Conservation (phyloP, 164 flowering plant species). For the Akebia trifoliata region DNA sequence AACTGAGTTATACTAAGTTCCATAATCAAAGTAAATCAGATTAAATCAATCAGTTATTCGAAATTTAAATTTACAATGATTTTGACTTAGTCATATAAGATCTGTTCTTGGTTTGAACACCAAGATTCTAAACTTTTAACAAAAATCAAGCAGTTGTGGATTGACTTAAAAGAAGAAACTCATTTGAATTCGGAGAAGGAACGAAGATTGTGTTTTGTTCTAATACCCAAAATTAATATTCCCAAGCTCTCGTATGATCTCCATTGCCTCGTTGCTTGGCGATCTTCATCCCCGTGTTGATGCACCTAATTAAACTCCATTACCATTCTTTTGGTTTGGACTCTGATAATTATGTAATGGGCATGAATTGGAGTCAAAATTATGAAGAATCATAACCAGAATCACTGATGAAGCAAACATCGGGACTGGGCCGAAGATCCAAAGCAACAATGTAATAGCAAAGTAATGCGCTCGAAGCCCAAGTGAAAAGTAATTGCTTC, state of each 20-base stretch:
- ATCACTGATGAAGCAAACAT: conserved; percentile 38
- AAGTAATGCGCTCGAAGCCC: conserved; percentile 52
- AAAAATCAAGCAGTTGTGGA: neutral
- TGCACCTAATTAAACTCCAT: too few relatives aligned
- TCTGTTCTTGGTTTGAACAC: too few relatives aligned
- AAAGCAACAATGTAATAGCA: conserved; percentile 34
- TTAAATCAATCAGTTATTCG: too few relatives aligned
- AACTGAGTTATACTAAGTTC: too few relatives aligned
- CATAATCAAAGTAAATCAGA: too few relatives aligned
- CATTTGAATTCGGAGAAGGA: neutral
- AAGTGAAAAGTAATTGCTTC: conserved; percentile 38
- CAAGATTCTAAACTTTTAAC: neutral
- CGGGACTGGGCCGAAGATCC: conserved; percentile 59
- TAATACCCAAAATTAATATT: too few relatives aligned
- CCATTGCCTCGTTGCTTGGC: too few relatives aligned
- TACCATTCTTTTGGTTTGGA: neutral
- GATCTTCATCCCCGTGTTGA: too few relatives aligned
- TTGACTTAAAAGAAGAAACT: conserved; percentile 4
- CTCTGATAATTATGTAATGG: conserved; percentile 25
- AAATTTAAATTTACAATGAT: too few relatives aligned
- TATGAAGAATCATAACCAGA: conserved; percentile 26
- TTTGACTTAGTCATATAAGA: too few relatives aligned
- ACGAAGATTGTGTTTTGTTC: too few relatives aligned
- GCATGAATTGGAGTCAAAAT: conserved; percentile 34
- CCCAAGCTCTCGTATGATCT: too few relatives aligned